Evolutionary conservation across 129 eudicot species (phyloP).

Genomic region (Centella asiatica): DNA sequence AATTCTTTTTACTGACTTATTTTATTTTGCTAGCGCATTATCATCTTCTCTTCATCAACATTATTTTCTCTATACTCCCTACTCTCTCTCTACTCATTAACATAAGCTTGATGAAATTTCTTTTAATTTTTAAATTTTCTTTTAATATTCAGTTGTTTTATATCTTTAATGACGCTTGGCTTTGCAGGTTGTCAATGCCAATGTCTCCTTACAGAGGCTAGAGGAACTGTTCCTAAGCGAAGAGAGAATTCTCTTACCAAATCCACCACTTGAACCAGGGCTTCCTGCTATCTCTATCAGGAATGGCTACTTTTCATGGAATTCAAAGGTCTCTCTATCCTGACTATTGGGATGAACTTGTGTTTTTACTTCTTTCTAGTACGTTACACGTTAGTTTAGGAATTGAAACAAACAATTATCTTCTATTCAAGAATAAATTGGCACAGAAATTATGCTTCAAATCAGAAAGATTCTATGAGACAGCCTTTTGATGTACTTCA

Average conservation of each 20-base stretch:
- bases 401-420: too few species aligned
- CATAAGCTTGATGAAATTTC: neutral
- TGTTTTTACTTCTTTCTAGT: neutral
- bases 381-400: too few species aligned
- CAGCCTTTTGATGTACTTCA: too few species aligned
- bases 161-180: neutral
- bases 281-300: slow-evolving; percentile 78
- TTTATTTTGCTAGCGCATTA: too few species aligned
- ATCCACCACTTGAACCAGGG: slow-evolving; percentile 67
- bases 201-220: slow-evolving; percentile 75
- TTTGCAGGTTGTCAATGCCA: slow-evolving; percentile 81
- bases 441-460: too few species aligned
- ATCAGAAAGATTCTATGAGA: too few species aligned
- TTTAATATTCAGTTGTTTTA: neutral
- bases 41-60: too few species aligned
- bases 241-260: slow-evolving; percentile 67
- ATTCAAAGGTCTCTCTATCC: slow-evolving; percentile 40
- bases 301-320: slow-evolving; percentile 91
- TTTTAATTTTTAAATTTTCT: neutral
- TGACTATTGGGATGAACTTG: neutral
- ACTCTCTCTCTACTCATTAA: too few species aligned
- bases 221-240: slow-evolving; percentile 76
- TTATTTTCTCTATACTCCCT: too few species aligned
- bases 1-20: too few species aligned
- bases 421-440: too few species aligned